Base-by-base conservation (phyloP, 2,329 filamentous ascomycete genomes). In the Emmonsiellopsis sp. region DNA sequence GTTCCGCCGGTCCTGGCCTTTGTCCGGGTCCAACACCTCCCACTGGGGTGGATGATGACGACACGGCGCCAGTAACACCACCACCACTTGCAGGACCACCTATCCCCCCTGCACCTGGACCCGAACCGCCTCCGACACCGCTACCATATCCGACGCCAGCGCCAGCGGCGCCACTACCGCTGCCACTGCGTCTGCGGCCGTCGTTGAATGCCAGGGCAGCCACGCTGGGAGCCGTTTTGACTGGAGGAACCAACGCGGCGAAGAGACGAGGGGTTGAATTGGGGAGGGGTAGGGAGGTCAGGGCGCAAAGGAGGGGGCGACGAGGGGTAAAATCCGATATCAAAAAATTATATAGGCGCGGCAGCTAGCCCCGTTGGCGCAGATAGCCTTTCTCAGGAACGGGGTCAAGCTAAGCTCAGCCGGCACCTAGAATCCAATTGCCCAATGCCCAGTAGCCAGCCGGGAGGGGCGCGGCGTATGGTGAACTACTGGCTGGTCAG, bases 91-190 rank as follows among this genome's bases (percentile, higher is more conserved):
- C 21, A n/a, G 47, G 34, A 31, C 42, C 31, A 31, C 42, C 17
- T 52, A 36, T 49, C n/a, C 43, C 27, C 31, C 42, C 45, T 53
- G 14, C 47, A 31, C 43, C 54, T 40, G 44, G 46, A 36, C 49
- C 54, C 54, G 42, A 17, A 43, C 21, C 44, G 14, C 42, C 53
- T 56, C 56, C 57, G 54, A 58, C 56, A 55, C 54, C 53, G 56
- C 55, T 59, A 53, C 54, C 52, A 58, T 56, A 50, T 49, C 34
- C 37, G 33, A 42, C 42, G 47, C 36, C 42, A 44, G 37, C 39
- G 39, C 40, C 47, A 51, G 48, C 42, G 49, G 27, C 53, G 42
- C 49, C 52, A 31, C 47, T 52, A 43, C 52, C 56, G 47, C 48
- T 51, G 57, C 53, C 57, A 55, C 57, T 53, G 31, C 51, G 51